Evolutionary conservation across 768 basidiomycete genomes (phyloP).

Genomic region (Dentipellis sp.): DNA sequence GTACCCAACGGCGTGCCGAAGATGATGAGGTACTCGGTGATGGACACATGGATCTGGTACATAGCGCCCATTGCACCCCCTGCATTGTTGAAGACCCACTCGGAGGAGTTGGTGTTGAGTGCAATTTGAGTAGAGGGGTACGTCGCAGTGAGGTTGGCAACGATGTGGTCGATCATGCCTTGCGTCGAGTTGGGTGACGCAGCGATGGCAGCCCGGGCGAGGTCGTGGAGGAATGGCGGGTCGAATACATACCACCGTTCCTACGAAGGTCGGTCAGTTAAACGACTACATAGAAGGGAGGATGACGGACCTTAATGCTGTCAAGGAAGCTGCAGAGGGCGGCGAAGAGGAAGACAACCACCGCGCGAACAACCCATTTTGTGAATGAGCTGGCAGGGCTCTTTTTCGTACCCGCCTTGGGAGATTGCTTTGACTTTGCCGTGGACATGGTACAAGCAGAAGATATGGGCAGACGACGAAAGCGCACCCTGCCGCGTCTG

Average conservation of each 20-base stretch:
- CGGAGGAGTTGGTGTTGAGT: slow-evolving; percentile 45
- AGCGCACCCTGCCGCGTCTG: no score
- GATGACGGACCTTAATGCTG: slow-evolving; percentile 7
- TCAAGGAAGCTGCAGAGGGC: slow-evolving; percentile 1
- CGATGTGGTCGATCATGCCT: slow-evolving; percentile 74
- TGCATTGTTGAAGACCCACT: slow-evolving; percentile 97
- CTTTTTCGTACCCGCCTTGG: neutral
- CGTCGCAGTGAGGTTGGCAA: slow-evolving; percentile 65
- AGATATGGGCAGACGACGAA: no score
- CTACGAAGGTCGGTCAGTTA: slow-evolving; percentile 26
- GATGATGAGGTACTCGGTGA: slow-evolving; percentile 95
- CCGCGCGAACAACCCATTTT: neutral
- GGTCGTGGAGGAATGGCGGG: slow-evolving; percentile 57
- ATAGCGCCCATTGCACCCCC: slow-evolving; percentile 98
- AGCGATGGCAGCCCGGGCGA: slow-evolving; percentile 67
- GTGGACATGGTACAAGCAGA: neutral
- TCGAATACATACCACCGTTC: slow-evolving; percentile 85
- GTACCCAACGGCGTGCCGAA: slow-evolving; percentile 96
- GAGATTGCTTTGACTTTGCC: neutral
- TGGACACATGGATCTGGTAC: slow-evolving; percentile 94
- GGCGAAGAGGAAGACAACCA: neutral
- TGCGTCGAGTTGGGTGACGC: slow-evolving; percentile 53
- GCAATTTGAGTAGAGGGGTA: slow-evolving; percentile 55
- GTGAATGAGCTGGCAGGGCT: neutral
- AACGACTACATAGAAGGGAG: neutral